phyloP scores from a whole-genome alignment of 2,329 filamentous ascomycete species.

The Phaeomoniella chlamydospora region DNA sequence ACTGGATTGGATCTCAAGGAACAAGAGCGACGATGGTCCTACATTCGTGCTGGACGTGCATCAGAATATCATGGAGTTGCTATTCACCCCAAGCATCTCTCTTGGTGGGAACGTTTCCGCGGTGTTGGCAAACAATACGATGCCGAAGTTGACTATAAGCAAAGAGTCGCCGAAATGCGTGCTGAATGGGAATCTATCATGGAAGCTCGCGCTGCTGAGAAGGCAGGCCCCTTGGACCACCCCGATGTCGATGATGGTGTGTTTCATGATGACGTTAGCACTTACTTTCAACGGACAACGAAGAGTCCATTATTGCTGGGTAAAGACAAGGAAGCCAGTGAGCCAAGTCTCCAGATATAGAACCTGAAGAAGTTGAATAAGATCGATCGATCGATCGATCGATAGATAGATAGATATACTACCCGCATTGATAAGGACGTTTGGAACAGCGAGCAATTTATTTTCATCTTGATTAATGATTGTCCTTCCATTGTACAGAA shows the following conservation, averaged over 20 bases:
- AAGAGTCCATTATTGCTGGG: constrained; percentile 6
- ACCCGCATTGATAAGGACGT: too few species aligned
- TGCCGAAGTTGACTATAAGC: constrained; percentile 65
- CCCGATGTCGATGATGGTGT: constrained; percentile 30
- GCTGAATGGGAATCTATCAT: constrained; percentile 36
- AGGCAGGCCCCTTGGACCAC: constrained; percentile 24
- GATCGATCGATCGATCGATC: too few species aligned
- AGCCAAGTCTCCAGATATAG: too few species aligned
- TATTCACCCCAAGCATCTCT: constrained; percentile 77
- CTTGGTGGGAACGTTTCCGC: constrained; percentile 69
- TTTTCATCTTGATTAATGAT: too few species aligned
- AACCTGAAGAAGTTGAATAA: too few species aligned
- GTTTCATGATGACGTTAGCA: constrained; percentile 33
- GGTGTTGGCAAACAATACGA: constrained; percentile 74
- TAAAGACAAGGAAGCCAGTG: constrained; percentile 1
- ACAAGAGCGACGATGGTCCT: constrained; percentile 86
- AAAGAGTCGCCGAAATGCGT: constrained; percentile 74
- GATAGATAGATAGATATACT: too few species aligned
- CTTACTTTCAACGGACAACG: constrained; percentile 38
- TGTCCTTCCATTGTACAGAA: too few species aligned
- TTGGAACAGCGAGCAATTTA: too few species aligned
- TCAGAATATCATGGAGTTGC: constrained; percentile 86
- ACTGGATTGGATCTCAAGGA: constrained; percentile 94
- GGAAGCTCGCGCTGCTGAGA: constrained; percentile 34
- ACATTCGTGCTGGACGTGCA: constrained; percentile 63